A percentile compares a stretch with the other conserved stretches of the same genome.
Conservation (phyloP, 2,329 filamentous ascomycete genomes). For the Alternaria arbusti region DNA sequence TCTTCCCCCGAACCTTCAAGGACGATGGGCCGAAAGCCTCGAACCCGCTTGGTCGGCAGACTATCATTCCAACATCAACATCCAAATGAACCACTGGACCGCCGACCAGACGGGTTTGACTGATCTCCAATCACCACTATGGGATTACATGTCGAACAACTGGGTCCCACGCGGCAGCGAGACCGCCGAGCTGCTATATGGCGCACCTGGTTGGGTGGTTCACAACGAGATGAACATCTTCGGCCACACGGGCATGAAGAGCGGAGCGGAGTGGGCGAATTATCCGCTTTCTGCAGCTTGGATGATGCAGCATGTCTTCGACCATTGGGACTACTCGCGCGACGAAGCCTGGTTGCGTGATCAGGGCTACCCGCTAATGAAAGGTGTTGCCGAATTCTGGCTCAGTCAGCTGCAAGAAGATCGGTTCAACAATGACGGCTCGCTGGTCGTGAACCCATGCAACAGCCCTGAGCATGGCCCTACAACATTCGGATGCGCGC, state of each 20-base stretch:
- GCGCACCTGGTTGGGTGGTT: conserved; percentile 61
- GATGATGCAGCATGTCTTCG: conserved; percentile 67
- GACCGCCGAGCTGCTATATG: conserved; percentile 62
- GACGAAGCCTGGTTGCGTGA: conserved; percentile 54
- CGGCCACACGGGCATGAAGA: conserved; percentile 61
- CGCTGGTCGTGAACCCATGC: conserved; percentile 64
- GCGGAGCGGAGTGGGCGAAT: conserved; percentile 52
- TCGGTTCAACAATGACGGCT: conserved; percentile 57
- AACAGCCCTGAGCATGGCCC: conserved; percentile 64
- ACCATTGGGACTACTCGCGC: conserved; percentile 62
- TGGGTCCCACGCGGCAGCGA: conserved; percentile 62
- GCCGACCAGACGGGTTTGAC: conserved; percentile 61
- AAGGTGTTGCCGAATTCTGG: conserved; percentile 63
- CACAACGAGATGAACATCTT: conserved; percentile 67
- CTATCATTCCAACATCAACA: conserved; percentile 66
- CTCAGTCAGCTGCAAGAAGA: conserved; percentile 61
- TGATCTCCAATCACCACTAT: conserved; percentile 55
- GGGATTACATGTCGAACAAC: conserved; percentile 61
- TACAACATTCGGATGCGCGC: conserved; percentile 60
- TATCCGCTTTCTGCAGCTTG: conserved; percentile 60
- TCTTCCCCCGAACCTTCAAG: conserved; percentile 64
- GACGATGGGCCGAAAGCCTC: conserved; percentile 60
- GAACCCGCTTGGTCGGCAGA: conserved; percentile 60
- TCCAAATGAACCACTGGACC: conserved; percentile 68
- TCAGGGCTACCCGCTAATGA: conserved; percentile 61